phyloP scores from a whole-genome alignment of 2,329 filamentous ascomycete genomes.

The Cryphonectria radicalis region DNA sequence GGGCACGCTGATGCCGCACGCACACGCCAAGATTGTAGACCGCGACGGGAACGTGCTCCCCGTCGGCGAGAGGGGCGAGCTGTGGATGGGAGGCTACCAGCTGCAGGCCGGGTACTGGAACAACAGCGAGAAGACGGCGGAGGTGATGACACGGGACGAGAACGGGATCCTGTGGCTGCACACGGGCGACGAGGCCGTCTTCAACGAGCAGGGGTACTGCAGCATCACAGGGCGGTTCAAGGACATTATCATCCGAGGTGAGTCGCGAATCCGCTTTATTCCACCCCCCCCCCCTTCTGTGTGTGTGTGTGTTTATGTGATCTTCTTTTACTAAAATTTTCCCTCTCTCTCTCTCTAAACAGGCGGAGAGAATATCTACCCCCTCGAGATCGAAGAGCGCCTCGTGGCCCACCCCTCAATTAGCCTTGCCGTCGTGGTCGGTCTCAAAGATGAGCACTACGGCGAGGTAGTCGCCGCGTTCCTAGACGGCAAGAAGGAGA shows the following conservation, averaged over 20 bases:
- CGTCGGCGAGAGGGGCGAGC: conserved; percentile 70
- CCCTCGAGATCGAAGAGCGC: conserved; percentile 75
- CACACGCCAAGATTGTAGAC: conserved; percentile 77
- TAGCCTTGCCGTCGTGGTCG: conserved; percentile 69
- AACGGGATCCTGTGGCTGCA: conserved; percentile 63
- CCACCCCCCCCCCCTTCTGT: background rate
- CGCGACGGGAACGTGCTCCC: conserved; percentile 67
- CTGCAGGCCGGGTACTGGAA: conserved; percentile 70
- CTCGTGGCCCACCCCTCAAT: conserved; percentile 68
- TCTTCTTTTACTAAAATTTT: background rate
- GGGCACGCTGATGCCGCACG: conserved; percentile 76
- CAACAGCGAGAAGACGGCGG: conserved; percentile 74
- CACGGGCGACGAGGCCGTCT: conserved; percentile 72
- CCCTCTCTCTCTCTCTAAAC: background rate
- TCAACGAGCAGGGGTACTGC: conserved; percentile 71
- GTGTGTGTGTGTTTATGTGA: background rate
- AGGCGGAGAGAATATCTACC: conserved; percentile 76
- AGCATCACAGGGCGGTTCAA: conserved; percentile 77
- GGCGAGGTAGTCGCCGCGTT: conserved; percentile 76
- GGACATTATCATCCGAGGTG: conserved; percentile 77
- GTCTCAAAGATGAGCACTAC: conserved; percentile 70
- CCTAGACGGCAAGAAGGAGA: conserved; percentile 46
- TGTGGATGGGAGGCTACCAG: conserved; percentile 80
- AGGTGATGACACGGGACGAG: conserved; percentile 58
- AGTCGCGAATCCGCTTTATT: conserved; percentile 27